Evolutionary conservation across 164 flowering plant genomes (phyloP).

Genomic region (Chloranthus sessilifolius): DNA sequence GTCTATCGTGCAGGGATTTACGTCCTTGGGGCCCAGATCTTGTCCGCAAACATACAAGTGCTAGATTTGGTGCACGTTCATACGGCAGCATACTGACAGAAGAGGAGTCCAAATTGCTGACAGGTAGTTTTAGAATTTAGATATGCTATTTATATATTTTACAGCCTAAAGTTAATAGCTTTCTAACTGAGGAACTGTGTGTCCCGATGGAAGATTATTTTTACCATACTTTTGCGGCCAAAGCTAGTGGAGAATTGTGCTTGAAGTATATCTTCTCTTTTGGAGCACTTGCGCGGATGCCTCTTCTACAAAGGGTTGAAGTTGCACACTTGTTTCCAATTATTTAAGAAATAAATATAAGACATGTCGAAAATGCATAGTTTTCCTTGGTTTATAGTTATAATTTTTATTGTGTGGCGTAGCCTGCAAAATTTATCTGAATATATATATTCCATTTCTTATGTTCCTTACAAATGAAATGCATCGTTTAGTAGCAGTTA

Average conservation of each 20-base stretch:
- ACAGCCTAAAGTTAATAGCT: neutral
- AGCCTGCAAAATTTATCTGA: too few species aligned
- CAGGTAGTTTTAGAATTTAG: constrained; percentile 58
- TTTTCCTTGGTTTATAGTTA: too few species aligned
- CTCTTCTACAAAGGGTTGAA: constrained; percentile 67
- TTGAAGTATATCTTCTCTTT: constrained; percentile 85
- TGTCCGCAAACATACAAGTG: constrained; percentile 61
- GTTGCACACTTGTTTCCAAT: constrained; percentile 2
- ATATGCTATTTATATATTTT: neutral
- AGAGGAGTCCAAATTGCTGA: constrained; percentile 59
- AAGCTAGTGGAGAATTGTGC: constrained; percentile 96
- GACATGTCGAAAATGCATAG: too few species aligned
- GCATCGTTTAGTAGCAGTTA: too few species aligned
- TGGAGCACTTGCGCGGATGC: constrained; percentile 87
- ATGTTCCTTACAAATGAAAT: too few species aligned
- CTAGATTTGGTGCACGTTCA: constrained; percentile 58
- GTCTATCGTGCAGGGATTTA: constrained; percentile 57
- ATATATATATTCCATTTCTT: too few species aligned
- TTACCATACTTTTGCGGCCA: constrained; percentile 89
- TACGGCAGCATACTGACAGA: constrained; percentile 41
- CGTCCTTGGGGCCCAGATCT: constrained; percentile 93
- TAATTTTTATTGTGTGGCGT: too few species aligned
- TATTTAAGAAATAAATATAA: too few species aligned
- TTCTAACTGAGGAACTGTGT: too few species aligned
- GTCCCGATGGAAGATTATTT: constrained; percentile 49